These are phyloP conservation scores for Monilinia aucupariae DNA, from an alignment of 2,329 filamentous ascomycete species.

Conservation along the genomic window DNA sequence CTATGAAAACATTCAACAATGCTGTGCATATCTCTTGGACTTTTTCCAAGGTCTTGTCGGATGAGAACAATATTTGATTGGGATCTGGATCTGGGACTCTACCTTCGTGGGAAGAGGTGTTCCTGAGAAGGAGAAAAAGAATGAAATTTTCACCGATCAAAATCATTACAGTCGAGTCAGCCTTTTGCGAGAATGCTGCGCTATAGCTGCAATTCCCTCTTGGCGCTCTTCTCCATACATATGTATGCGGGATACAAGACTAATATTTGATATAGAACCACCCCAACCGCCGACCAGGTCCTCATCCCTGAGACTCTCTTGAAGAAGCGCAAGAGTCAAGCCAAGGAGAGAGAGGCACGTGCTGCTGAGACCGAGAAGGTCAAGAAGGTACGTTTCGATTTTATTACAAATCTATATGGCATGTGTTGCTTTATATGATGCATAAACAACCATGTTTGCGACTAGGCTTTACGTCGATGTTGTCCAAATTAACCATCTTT, in stretches of 20 bases:
- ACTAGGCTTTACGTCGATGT: slow-evolving; percentile 88
- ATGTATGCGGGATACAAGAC: slow-evolving; percentile 64
- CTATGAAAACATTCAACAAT: slow-evolving; percentile 27
- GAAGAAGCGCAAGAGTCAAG: slow-evolving; percentile 99
- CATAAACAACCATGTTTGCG: slow-evolving; percentile 70
- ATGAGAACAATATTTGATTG: slow-evolving; percentile 50
- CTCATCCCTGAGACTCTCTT: slow-evolving; percentile 98
- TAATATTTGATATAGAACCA: slow-evolving; percentile 75
- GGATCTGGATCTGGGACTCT: slow-evolving; percentile 18
- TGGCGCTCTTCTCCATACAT: slow-evolving; percentile 66
- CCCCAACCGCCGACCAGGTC: slow-evolving; percentile 91
- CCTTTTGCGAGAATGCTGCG: slow-evolving; percentile 85
- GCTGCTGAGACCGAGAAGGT: slow-evolving; percentile 74
- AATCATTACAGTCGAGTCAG: slow-evolving; percentile 70
- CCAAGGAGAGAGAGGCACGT: slow-evolving; percentile 95
- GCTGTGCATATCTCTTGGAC: slow-evolving; percentile 44
- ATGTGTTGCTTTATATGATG: slow-evolving; percentile 59
- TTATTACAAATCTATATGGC: background rate
- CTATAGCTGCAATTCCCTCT: slow-evolving; percentile 86
- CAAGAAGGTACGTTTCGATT: slow-evolving; percentile 62
- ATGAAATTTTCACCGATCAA: slow-evolving; percentile 66
- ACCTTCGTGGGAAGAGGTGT: slow-evolving; percentile 26
- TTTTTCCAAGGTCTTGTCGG: slow-evolving; percentile 66
- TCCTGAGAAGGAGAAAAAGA: slow-evolving; percentile 23
- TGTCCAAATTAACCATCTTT: slow-evolving; percentile 99